Percentiles rank a stretch among this genome's conserved stretches.
phyloP scores from a whole-genome alignment of 257 asterid genomes.

The Linderniella brevidens region DNA sequence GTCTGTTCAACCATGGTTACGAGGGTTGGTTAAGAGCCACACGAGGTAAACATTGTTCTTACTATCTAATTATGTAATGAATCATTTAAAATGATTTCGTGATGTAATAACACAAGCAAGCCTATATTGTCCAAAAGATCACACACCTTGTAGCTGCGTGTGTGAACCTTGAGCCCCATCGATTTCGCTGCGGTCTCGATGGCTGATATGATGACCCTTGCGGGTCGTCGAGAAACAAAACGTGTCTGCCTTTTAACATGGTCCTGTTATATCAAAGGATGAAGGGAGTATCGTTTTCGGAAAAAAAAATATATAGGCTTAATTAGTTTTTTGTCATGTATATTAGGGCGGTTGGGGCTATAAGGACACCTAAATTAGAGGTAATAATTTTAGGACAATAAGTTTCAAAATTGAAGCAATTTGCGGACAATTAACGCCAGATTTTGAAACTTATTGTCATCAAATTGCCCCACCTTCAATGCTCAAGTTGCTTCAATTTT shows the following conservation, averaged over 20 bases:
- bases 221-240: slow-evolving; percentile 83
- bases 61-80: not conserved
- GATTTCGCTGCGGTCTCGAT: slow-evolving; percentile 70
- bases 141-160: slow-evolving; percentile 67
- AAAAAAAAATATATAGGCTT: too few species aligned
- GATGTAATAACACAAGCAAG: slow-evolving; percentile 1
- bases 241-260: slow-evolving; percentile 83
- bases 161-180: slow-evolving; percentile 68
- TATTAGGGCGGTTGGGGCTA: too few species aligned
- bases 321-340: too few species aligned
- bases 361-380: too few species aligned
- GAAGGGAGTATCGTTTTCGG: too few species aligned
- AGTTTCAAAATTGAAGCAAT: too few species aligned
- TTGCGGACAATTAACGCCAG: too few species aligned
- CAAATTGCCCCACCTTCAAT: too few species aligned
- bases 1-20: slow-evolving; percentile 34
- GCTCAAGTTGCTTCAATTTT: too few species aligned
- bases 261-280: slow-evolving; percentile 29
- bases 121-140: slow-evolving; percentile 1
- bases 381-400: too few species aligned
- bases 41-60: not conserved
- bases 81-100: not conserved
- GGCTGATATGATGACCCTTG: slow-evolving; percentile 46
- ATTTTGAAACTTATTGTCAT: too few species aligned
- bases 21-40: slow-evolving; percentile 6